Conservation (phyloP, 148 eudicot genomes). For the Amaranthus hypochondriacus region DNA sequence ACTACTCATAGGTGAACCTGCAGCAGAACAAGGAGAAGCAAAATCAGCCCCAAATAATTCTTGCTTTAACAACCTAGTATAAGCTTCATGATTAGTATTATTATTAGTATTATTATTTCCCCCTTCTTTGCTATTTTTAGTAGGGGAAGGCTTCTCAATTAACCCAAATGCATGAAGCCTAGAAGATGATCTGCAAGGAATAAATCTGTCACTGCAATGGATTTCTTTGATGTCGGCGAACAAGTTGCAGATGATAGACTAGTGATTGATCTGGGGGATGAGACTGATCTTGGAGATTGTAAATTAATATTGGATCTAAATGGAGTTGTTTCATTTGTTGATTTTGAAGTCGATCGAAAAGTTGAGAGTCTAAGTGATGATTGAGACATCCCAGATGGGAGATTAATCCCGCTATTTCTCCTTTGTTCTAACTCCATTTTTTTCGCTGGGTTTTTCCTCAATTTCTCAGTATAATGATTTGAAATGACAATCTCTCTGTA, state of each 20-base stretch:
- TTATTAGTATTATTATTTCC: slow-evolving; percentile 19
- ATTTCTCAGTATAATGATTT: background rate
- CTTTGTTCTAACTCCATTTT: slow-evolving; percentile 60
- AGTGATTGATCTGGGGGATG: slow-evolving; percentile 79
- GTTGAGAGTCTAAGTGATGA: slow-evolving; percentile 54
- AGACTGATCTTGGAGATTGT: slow-evolving; percentile 49
- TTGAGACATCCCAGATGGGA: slow-evolving; percentile 73
- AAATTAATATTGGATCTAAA: slow-evolving; percentile 25
- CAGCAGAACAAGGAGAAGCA: slow-evolving; percentile 60
- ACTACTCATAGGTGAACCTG: slow-evolving; percentile 75
- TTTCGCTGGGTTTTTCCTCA: slow-evolving; percentile 4
- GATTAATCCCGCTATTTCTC: slow-evolving; percentile 81
- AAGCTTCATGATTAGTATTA: slow-evolving; percentile 46
- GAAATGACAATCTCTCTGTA: slow-evolving; percentile 18
- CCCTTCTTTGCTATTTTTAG: slow-evolving; percentile 35
- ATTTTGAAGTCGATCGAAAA: slow-evolving; percentile 18
- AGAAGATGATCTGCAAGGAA: slow-evolving; percentile 91
- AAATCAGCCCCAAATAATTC: slow-evolving; percentile 93
- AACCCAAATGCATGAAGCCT: slow-evolving; percentile 82
- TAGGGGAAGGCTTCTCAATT: slow-evolving; percentile 59
- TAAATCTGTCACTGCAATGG: slow-evolving; percentile 82
- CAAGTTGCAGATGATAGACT: slow-evolving; percentile 41
- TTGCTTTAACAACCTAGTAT: slow-evolving; percentile 56
- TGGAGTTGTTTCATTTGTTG: slow-evolving; percentile 23
- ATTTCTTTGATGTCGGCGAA: slow-evolving; percentile 41